A percentile compares a stretch with the other conserved stretches of the same genome.
These are phyloP conservation scores for Annulohypoxylon nitens DNA, from an alignment of 495 filamentous ascomycete genomes.

Conservation along the genomic window DNA sequence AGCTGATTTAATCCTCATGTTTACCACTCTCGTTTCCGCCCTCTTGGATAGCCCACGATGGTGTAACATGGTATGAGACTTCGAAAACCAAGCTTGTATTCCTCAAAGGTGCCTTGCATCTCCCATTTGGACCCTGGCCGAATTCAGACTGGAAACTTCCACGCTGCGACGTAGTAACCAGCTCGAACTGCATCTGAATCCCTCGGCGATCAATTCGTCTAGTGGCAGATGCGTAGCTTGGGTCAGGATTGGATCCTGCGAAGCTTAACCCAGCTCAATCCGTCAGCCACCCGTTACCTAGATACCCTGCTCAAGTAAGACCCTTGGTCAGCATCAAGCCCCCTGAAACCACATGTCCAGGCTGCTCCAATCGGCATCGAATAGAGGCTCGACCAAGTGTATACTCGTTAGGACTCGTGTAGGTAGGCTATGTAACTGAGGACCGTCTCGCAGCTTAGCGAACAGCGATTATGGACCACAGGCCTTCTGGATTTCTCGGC, in stretches of 20 bases:
- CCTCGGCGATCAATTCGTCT: slow-evolving; percentile 29
- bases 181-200: slow-evolving; percentile 28
- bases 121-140: slow-evolving; percentile 5
- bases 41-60: slow-evolving; percentile 31
- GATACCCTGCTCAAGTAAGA: slow-evolving; percentile 16
- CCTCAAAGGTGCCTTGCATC: slow-evolving; percentile 26
- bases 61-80: slow-evolving; percentile 25
- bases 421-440: slow-evolving; percentile 31
- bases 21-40: neutral
- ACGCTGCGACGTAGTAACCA: slow-evolving; percentile 14
- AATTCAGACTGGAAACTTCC: neutral
- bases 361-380: slow-evolving; percentile 28
- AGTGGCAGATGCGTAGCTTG: slow-evolving; percentile 26
- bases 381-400: slow-evolving; percentile 9
- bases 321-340: slow-evolving; percentile 39
- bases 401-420: slow-evolving; percentile 32
- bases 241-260: slow-evolving; percentile 36
- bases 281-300: slow-evolving; percentile 24
- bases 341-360: slow-evolving; percentile 40
- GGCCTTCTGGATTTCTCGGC: slow-evolving; percentile 25
- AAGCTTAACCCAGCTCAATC: slow-evolving; percentile 26
- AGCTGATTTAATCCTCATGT: neutral
- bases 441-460: slow-evolving; percentile 28
- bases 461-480: slow-evolving; percentile 31
- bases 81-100: slow-evolving; percentile 8